Base-by-base conservation (phyloP, 1,139 yeast genomes). In the Zygosaccharomyces pseudobailii region DNA sequence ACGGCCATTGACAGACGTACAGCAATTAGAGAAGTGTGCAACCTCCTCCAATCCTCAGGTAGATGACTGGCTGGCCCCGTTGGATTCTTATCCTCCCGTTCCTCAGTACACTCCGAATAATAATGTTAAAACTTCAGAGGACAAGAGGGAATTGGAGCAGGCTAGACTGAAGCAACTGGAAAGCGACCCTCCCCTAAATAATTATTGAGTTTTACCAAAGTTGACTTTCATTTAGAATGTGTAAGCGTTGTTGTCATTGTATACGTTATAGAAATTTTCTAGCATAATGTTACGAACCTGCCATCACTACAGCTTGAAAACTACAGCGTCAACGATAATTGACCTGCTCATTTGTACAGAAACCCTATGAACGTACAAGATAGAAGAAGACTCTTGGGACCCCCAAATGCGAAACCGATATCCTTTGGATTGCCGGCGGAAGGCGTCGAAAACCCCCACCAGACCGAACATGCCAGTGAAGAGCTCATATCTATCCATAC, bases 321-420 rank as follows among this genome's bases (percentile, higher is more conserved):
- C 17, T n/a, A 30, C 6, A 30, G 6, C 33, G 27, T 8, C 27
- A 6, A 6, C 27, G 27, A 24, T 24, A 24, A 24, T 10, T 30
- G 17, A 13, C 17, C 17, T 13, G 17, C 17, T 13, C 17, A 13
- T 13, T 13, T 13, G 17, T 13, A 13, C 17, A 13, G 17, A 13
- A 13, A 13, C 17, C 17, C 25, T 9, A 72, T 72, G 76, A 73
- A 66, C 54, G 68, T 69, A 24, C 71, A 71, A 42, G 92, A 85
- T 60, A 80, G 92, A 74, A 79, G 88, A 73, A 75, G 90, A 64
- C 70, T 84, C 22, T 60, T 81, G 35, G 92, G 90, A 0, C 92
- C 92, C 2, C 57, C 72, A 1, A 76, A 75, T 50, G 84, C 84
- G 5, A 71, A 70, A 44, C 75, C 80, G 19, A 75, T 85, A 10